Evolutionary conservation across 108 stramenopile species (phyloP).

Genomic region (Fistulifera pelliculosa): DNA sequence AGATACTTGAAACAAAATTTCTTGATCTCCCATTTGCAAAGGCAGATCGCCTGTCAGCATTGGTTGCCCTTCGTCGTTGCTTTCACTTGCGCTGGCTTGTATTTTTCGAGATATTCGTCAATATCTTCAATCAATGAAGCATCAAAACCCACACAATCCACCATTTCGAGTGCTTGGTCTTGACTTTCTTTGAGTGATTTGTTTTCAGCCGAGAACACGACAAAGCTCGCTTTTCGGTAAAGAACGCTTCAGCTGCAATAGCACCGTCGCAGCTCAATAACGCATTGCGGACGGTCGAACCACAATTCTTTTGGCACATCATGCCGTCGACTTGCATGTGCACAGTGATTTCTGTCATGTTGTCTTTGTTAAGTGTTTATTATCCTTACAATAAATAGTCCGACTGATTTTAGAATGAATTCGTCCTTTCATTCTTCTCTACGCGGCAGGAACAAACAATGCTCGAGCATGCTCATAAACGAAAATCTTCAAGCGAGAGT

Average conservation of each 20-base stretch:
- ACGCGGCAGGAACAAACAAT: no score
- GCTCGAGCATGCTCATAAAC: no score
- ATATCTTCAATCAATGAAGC: slow-evolving; percentile 19
- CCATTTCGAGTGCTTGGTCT: slow-evolving; percentile 30
- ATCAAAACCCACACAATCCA: slow-evolving; percentile 61
- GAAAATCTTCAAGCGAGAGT: no score
- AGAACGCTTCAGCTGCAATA: slow-evolving; percentile 17
- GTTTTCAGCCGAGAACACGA: not conserved
- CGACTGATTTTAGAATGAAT: no score
- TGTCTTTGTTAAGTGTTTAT: no score
- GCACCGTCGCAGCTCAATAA: slow-evolving; percentile 14
- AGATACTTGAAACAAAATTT: slow-evolving; percentile 30
- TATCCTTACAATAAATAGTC: no score
- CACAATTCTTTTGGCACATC: slow-evolving; percentile 94
- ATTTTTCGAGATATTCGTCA: slow-evolving; percentile 9
- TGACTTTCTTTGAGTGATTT: slow-evolving; percentile 1
- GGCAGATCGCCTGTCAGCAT: not conserved
- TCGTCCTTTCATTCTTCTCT: no score
- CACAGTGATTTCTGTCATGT: slow-evolving; percentile 3
- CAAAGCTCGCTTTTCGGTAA: slow-evolving; percentile 21
- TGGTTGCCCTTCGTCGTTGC: not conserved
- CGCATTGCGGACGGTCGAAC: slow-evolving; percentile 40
- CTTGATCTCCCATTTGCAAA: slow-evolving; percentile 1
- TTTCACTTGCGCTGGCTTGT: not conserved
- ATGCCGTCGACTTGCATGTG: slow-evolving; percentile 71